phyloP scores from a whole-genome alignment of 768 basidiomycete genomes.

The Neoboletus subvelutipes region DNA sequence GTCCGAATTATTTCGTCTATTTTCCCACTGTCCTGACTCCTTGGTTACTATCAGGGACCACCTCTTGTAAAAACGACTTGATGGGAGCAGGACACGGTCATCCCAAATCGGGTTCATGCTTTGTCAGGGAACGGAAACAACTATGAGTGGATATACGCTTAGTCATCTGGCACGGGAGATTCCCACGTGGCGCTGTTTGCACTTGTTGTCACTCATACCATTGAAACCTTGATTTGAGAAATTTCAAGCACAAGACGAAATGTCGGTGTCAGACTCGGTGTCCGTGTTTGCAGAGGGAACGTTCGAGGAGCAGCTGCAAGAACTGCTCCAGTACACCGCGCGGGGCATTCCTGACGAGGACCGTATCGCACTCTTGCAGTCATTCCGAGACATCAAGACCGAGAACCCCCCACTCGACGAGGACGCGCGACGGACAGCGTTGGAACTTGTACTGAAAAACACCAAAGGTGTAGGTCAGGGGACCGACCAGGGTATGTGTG shows the following conservation, averaged over 20 bases:
- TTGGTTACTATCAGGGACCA: neutral
- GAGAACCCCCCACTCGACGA: conserved; percentile 56
- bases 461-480: conserved; percentile 75
- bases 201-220: conserved; percentile 14
- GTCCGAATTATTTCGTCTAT: neutral
- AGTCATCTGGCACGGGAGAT: neutral
- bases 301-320: conserved; percentile 81
- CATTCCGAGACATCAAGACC: conserved; percentile 63
- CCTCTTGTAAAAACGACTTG: neutral
- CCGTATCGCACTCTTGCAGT: conserved; percentile 56
- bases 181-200: conserved; percentile 15
- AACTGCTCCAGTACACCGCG: conserved; percentile 73
- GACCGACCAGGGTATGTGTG: conserved; percentile 63
- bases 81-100: neutral
- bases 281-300: conserved; percentile 88
- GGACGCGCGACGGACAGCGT: conserved; percentile 48
- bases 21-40: neutral
- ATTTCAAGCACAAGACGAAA: conserved; percentile 34
- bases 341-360: conserved; percentile 68
- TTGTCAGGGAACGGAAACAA: no score
- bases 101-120: no score
- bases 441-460: conserved; percentile 60
- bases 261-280: conserved; percentile 72
- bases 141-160: neutral
- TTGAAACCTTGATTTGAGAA: conserved; percentile 10